A percentile compares a stretch with the other conserved stretches of the same genome.
These are phyloP conservation scores for Candida ascalaphidarum DNA, from an alignment of 805 yeast species.

Conservation along the genomic window DNA sequence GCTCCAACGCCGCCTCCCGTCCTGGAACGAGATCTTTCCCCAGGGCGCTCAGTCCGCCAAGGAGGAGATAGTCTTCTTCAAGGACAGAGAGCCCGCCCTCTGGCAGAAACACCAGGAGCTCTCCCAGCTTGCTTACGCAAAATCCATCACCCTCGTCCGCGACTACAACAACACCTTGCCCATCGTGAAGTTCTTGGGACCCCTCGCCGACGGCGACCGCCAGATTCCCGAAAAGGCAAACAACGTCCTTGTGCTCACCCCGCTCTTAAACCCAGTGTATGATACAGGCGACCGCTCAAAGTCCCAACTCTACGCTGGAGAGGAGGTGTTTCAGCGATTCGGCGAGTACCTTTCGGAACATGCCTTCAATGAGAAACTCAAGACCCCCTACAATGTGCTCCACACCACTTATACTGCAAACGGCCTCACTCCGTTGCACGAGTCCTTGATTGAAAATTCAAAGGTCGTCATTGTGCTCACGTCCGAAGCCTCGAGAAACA, in stretches of 20 bases:
- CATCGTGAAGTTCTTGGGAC: slow-evolving; percentile 28
- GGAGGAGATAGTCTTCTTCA: slow-evolving; percentile 16
- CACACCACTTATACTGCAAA: slow-evolving; percentile 54
- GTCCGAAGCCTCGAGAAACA: slow-evolving; percentile 50
- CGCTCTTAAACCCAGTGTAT: slow-evolving; percentile 29
- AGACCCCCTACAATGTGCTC: slow-evolving; percentile 35
- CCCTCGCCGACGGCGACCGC: slow-evolving; percentile 5
- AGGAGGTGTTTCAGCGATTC: slow-evolving; percentile 44
- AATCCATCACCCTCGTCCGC: slow-evolving; percentile 44
- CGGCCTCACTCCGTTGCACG: slow-evolving; percentile 48
- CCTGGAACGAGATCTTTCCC: slow-evolving; percentile 39
- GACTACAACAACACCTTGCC: slow-evolving; percentile 47
- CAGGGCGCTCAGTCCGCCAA: slow-evolving; percentile 17
- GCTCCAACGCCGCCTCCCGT: slow-evolving; percentile 32
- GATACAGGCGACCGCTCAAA: slow-evolving; percentile 6
- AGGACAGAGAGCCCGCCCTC: slow-evolving; percentile 15
- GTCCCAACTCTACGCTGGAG: slow-evolving; percentile 30
- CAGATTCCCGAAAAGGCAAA: slow-evolving; percentile 7
- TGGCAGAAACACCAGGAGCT: slow-evolving; percentile 37
- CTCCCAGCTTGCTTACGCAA: slow-evolving; percentile 38
- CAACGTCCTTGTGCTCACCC: slow-evolving; percentile 28
- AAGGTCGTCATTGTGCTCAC: slow-evolving; percentile 46
- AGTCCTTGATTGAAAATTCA: slow-evolving; percentile 41
- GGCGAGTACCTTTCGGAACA: slow-evolving; percentile 38
- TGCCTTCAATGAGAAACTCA: slow-evolving; percentile 10